Evolutionary conservation across 2,329 filamentous ascomycete species (phyloP), one percentile per base, ranked within the genome.

Genomic region (Aspergillus pseudotamarii): DNA sequence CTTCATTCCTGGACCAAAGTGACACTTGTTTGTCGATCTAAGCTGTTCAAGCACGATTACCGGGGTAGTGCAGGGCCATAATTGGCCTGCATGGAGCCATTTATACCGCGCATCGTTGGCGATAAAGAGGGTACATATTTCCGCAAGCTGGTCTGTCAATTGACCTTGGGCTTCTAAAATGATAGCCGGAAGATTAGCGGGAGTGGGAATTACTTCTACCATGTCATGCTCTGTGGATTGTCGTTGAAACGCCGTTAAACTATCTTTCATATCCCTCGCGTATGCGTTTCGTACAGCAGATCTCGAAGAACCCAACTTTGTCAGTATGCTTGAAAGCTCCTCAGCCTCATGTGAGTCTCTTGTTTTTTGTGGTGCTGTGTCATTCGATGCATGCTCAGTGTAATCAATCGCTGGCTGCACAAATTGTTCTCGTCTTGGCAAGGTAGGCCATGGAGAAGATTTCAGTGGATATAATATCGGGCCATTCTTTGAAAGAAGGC

Each of bases 11-110:
- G 55, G 14, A 0, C 75, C 74, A 59, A 84, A 78, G 0, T 4
- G 4, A 1, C 57, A 46, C 1, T 36, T 62, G 0, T 73, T 72
- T 0, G 70, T 77, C 0, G 76, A 78, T 19, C 79, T 75, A 0
- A 85, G 69, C n/a, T 80, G 77, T n/a, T 80, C 73, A 1, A 86
- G 74, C 1, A 86, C 66, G 1, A 78, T 36, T 21, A 59, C 14
- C 1, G 57, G 45, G 4, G 32, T 51, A 14, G 38, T 6, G 32
- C 57, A 41, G 4, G 57, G 57, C 57, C 57, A 59, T 16, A 59
- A 34, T 9, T 59, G 30, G 9, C 19, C 34, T 10, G 12, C 21
- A 5, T 12, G 45, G 8, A 59, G 36, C 57, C 57, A 59, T n/a
- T 36, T 50, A 28, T 51, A 30, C 14, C 57, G 57, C 30, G 6